Conservation (phyloP, 192 early-diverging fungal species). For the Backusella tuberculispora region DNA sequence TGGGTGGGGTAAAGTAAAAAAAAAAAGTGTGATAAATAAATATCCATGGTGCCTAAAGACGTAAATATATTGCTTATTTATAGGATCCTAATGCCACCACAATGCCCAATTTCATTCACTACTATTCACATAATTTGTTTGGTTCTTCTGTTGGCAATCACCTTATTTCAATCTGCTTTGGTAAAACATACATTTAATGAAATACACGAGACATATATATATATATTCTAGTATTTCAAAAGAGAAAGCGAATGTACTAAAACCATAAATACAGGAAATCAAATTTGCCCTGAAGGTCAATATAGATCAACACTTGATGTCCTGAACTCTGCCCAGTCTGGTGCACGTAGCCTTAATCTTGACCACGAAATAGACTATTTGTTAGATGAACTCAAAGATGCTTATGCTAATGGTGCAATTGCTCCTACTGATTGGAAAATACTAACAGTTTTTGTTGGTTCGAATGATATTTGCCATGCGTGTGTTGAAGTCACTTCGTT, state of each 20-base stretch:
- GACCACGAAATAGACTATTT: slow-evolving; percentile 51
- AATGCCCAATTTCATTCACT: slow-evolving; percentile 51
- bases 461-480: slow-evolving; percentile 58
- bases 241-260: background rate
- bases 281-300: slow-evolving; percentile 37
- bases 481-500: slow-evolving; percentile 33
- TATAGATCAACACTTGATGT: slow-evolving; percentile 25
- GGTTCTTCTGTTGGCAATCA: slow-evolving; percentile 54
- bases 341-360: slow-evolving; percentile 53
- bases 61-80: slow-evolving; percentile 1
- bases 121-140: slow-evolving; percentile 46
- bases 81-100: slow-evolving; percentile 43
- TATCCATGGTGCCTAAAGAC: background rate
- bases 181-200: slow-evolving; percentile 23
- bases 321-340: slow-evolving; percentile 61
- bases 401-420: slow-evolving; percentile 31
- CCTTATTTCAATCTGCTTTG: slow-evolving; percentile 54
- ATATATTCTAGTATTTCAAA: too few relatives aligned
- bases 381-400: slow-evolving; percentile 36
- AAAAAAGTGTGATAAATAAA: background rate
- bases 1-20: slow-evolving; percentile 48
- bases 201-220: too few relatives aligned
- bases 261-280: background rate
- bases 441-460: slow-evolving; percentile 60
- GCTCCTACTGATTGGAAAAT: slow-evolving; percentile 49